Evolutionary conservation across 495 filamentous ascomycete species (phyloP), one percentile per base, ranked within the genome.

Genomic region (Penicillium cosmopolitanum): DNA sequence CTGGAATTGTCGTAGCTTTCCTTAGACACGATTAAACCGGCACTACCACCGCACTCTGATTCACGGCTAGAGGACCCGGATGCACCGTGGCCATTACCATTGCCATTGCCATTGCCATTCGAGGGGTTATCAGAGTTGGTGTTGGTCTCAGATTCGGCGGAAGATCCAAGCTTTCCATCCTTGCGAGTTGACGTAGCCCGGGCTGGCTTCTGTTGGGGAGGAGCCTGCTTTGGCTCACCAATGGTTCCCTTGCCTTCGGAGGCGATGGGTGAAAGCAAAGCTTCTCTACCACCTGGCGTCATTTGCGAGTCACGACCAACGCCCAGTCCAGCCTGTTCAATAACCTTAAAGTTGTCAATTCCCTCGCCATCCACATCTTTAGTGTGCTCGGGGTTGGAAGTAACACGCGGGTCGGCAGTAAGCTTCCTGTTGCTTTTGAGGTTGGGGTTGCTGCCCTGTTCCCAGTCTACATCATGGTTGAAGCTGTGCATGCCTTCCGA

Each of bases 391-490:
- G 77, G 65, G 58, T 90, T 91, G 13, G 81, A 76, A 4, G 80
- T 85, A 25, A 91, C 80, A 57, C 87, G 83, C 9, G 81, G 73
- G 69, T 93, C 90, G 46, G 80, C 76, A 1, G 87, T 86, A 28
- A 79, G 69, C 60, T 84, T 83, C 63, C 86, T 85, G 58, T 76
- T 83, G 15, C 77, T 76, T 66, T 85, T 83, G 35, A 86, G 72
- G 61, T 87, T 83, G 7, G 87, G 82, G 57, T 87, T 89, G 57
- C 78, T 75, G 51, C 77, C 79, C 64, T 87, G 85, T 58, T 89
- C 85, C 79, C 86, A 85, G 56, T 91, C 87, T 44, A 88, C 82
- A 62, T 96, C 92, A 63, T 96, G 89, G 64, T 96, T 96, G 78
- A 93, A 93, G 65, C 89, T 94, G 54, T 83, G 80, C 65, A 90